Conservation (phyloP, 2,329 filamentous ascomycete species). For the Verticillium nubilum region DNA sequence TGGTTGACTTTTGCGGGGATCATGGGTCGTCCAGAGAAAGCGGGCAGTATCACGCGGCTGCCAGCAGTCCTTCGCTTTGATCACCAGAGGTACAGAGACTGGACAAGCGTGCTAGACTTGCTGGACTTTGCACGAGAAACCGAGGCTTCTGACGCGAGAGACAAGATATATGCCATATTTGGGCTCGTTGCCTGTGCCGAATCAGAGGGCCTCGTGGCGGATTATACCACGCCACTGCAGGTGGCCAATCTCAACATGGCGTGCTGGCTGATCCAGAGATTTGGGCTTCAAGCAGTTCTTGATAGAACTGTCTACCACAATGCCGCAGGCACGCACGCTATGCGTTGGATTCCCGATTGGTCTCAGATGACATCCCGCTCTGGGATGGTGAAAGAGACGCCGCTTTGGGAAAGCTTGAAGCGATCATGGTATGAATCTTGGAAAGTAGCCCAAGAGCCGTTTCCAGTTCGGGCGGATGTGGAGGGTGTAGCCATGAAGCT, state of each 20-base stretch:
- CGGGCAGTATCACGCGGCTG: neutral
- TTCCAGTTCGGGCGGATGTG: neutral
- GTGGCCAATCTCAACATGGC: neutral
- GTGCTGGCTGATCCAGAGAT: neutral
- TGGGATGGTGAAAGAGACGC: neutral
- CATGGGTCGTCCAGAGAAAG: neutral
- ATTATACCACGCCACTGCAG: slow-evolving; percentile 11
- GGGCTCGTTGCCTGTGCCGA: slow-evolving; percentile 16
- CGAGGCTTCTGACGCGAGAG: slow-evolving; percentile 15
- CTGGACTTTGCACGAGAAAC: neutral
- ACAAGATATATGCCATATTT: slow-evolving; percentile 18
- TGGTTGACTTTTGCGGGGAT: neutral
- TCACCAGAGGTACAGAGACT: neutral
- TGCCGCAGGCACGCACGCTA: neutral
- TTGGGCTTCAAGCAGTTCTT: neutral
- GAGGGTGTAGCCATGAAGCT: neutral
- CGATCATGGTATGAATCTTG: neutral
- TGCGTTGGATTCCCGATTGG: neutral
- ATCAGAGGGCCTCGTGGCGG: slow-evolving; percentile 5
- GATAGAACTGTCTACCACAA: neutral
- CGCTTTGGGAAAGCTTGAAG: neutral
- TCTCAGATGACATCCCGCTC: neutral
- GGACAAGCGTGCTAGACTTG: neutral
- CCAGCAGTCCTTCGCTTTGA: neutral
- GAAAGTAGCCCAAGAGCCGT: neutral